phyloP scores from a whole-genome alignment of 768 basidiomycete species.

The Coprinopsis sp. region DNA sequence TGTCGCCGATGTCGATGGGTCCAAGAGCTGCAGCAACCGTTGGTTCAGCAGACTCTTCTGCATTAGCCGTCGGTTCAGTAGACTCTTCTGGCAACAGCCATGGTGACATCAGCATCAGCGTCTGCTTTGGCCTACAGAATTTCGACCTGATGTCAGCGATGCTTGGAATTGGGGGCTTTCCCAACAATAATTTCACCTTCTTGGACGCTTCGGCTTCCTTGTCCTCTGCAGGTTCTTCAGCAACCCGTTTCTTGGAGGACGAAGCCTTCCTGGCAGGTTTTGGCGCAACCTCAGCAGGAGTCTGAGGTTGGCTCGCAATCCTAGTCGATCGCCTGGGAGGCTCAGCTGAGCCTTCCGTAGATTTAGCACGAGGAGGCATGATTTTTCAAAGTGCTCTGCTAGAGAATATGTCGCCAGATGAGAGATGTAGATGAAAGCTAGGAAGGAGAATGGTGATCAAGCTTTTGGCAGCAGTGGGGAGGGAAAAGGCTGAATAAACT shows the following conservation, averaged over 20 bases:
- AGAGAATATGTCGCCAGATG: too few relatives aligned
- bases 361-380: not conserved
- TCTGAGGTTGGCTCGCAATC: slow-evolving; percentile 46
- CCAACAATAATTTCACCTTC: too few relatives aligned
- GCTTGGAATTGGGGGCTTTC: too few relatives aligned
- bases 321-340: slow-evolving; percentile 54
- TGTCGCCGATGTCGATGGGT: slow-evolving; percentile 66
- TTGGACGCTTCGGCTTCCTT: slow-evolving; percentile 29
- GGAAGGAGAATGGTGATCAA: too few relatives aligned
- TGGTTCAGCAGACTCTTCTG: slow-evolving; percentile 21
- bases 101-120: slow-evolving; percentile 13
- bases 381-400: too few relatives aligned
- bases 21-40: slow-evolving; percentile 20
- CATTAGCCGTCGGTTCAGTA: slow-evolving; percentile 18
- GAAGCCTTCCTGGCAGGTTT: slow-evolving; percentile 21
- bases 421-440: too few relatives aligned
- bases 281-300: slow-evolving; percentile 29
- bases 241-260: slow-evolving; percentile 38
- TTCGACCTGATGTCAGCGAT: too few relatives aligned
- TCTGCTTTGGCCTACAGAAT: slow-evolving; percentile 30
- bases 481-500: too few relatives aligned
- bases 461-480: too few relatives aligned
- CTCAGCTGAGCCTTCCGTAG: slow-evolving; percentile 21
- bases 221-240: slow-evolving; percentile 29
- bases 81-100: slow-evolving; percentile 23